Percentiles rank a stretch among this genome's conserved stretches.
Evolutionary conservation across 2,329 filamentous ascomycete species (phyloP).

Genomic region (Colletotrichum tamarilloi): DNA sequence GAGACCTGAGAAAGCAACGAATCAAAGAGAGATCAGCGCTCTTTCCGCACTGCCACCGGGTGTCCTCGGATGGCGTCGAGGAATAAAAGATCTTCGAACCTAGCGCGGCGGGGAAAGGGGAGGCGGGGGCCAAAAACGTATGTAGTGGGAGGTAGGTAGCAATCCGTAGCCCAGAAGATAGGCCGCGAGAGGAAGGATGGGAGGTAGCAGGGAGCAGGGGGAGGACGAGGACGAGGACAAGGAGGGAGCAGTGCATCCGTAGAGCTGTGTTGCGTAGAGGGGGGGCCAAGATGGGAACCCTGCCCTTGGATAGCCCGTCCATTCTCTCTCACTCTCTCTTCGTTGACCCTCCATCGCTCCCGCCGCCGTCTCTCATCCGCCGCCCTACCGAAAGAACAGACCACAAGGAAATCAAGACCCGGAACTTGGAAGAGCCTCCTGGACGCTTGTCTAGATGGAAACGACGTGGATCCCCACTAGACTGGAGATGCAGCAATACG

Average conservation of each 20-base stretch:
- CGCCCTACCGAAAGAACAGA: background rate
- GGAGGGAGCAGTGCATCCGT: no score
- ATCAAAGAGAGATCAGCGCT: conserved; percentile 1
- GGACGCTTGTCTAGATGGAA: background rate
- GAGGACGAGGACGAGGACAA: no score
- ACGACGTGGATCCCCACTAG: background rate
- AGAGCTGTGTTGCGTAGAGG: background rate
- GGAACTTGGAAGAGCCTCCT: background rate
- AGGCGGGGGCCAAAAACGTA: background rate
- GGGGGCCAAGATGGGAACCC: conserved; percentile 6
- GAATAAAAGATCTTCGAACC: conserved; percentile 22
- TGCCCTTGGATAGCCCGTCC: background rate
- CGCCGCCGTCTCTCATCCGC: conserved; percentile 15
- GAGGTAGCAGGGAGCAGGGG: background rate
- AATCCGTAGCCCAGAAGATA: background rate
- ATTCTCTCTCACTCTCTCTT: background rate
- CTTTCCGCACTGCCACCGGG: conserved; percentile 16
- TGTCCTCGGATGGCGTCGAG: conserved; percentile 12
- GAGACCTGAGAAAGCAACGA: background rate
- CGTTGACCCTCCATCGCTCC: background rate
- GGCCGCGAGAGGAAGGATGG: background rate
- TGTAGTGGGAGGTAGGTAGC: background rate
- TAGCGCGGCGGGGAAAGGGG: conserved; percentile 29
- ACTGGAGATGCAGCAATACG: conserved; percentile 6
- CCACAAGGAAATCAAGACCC: background rate